Percentiles rank a stretch among this genome's conserved stretches.
phyloP scores from a whole-genome alignment of 257 asterid genomes.

The Nicotiana knightiana region DNA sequence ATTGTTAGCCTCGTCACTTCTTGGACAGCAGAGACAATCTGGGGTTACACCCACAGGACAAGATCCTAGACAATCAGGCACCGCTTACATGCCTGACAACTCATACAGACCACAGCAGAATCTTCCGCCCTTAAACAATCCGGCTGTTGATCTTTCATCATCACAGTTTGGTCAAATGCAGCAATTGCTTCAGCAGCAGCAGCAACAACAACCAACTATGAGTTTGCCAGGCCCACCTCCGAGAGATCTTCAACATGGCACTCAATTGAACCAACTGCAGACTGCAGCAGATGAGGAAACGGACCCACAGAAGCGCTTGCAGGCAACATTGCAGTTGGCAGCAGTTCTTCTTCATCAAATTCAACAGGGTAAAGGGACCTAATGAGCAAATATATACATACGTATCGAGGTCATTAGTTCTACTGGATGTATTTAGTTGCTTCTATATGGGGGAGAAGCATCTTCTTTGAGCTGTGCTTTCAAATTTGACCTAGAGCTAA shows the following conservation, averaged over 20 bases:
- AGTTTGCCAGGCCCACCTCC: constrained; percentile 32
- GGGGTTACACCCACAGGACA: constrained; percentile 21
- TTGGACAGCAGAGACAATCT: constrained; percentile 63
- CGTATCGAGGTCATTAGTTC: background rate
- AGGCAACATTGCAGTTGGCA: constrained; percentile 86
- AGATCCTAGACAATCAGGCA: constrained; percentile 43
- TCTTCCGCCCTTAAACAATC: constrained; percentile 35
- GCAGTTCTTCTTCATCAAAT: constrained; percentile 95
- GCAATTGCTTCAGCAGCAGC: constrained; percentile 28
- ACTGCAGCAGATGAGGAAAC: constrained; percentile 47
- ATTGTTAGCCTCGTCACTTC: constrained; percentile 63
- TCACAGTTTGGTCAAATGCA: constrained; percentile 46
- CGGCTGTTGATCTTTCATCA: constrained; percentile 37
- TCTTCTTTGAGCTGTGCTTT: background rate
- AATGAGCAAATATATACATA: constrained; percentile 10
- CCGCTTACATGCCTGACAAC: constrained; percentile 29
- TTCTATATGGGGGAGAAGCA: background rate
- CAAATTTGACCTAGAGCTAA: background rate
- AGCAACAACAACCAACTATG: constrained; percentile 23
- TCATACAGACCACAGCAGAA: constrained; percentile 33
- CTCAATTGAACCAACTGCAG: constrained; percentile 38
- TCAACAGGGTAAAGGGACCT: constrained; percentile 74
- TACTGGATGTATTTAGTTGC: background rate
- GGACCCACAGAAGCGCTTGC: constrained; percentile 79
- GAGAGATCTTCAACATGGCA: constrained; percentile 32